Base-by-base conservation (phyloP, 2,329 filamentous ascomycete species). In the Rutstroemia sydowiana region DNA sequence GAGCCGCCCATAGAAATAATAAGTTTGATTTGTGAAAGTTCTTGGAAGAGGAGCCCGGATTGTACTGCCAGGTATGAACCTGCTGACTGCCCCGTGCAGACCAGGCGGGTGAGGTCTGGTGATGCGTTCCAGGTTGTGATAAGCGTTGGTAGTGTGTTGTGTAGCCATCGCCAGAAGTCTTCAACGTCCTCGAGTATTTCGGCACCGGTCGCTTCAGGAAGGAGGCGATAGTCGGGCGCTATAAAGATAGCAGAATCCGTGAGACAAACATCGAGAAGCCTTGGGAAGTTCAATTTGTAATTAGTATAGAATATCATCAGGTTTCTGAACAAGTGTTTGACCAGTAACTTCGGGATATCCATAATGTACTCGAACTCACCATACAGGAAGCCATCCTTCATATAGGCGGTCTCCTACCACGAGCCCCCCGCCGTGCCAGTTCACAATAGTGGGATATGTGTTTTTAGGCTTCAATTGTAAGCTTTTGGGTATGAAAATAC, bases 101-200 rank as follows among this genome's bases (percentile, higher is more conserved):
- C 23, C 16, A 43, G 46, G 10, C 39, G 49, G n/a, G 28, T 3
- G 14, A 53, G 21, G 11, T 41, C 10, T n/a, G 39, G 13, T 11
- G 21, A 28, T 2, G 36, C 36, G 2, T 21, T 31, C 20, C 36
- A 10, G 30, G 16, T 36, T 20, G 43, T 45, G 16, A 52, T 20
- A 47, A 44, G 43, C 28, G 2, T 5, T 3, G 44, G 42, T 5
- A 59, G 53, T 7, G 42, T 48, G 16, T 18, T 51, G 37, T 57
- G 49, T 44, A 75, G 57, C 74, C 75, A 79, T 5, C 53, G 53
- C 72, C 72, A 78, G 58, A 75, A 73, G 54, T 73, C 70, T 11
- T 62, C 49, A 1, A 77, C 55, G 57, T 78, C 75, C 5, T 68
- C 57, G 31, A 75, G 65, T 51, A 76, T 73, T 21, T 77, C 71